Percentiles rank a stretch among this genome's conserved stretches.
Conservation (phyloP, 768 basidiomycete species). For the Amanita fuliginea region DNA sequence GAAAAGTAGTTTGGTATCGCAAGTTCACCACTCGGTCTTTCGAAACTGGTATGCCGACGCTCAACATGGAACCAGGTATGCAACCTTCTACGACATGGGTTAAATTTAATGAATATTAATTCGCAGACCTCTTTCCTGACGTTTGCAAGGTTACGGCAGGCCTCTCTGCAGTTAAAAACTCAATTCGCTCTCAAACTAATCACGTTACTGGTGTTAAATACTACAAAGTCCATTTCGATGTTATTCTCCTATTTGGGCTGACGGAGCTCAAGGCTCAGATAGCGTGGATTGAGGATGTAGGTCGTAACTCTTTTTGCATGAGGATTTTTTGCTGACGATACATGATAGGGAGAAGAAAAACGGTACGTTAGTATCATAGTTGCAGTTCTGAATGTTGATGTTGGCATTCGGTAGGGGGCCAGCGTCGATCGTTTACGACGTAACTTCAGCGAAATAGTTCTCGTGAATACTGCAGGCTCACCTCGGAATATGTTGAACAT, state of each 20-base stretch:
- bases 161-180: conserved; percentile 8
- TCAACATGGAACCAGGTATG: conserved; percentile 11
- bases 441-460: too few relatives aligned
- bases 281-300: conserved; percentile 29
- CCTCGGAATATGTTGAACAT: too few relatives aligned
- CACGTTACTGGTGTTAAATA: conserved; percentile 9
- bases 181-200: not conserved
- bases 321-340: not conserved
- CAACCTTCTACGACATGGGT: not conserved
- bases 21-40: conserved; percentile 12
- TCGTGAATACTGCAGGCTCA: too few relatives aligned
- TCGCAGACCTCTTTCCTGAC: conserved; percentile 10
- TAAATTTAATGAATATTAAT: not conserved
- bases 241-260: too few relatives aligned
- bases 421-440: not conserved
- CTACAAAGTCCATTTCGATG: conserved; percentile 19
- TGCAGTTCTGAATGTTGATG: not conserved
- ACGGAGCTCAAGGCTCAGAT: too few relatives aligned
- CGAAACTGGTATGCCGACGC: not conserved
- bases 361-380: conserved; percentile 5
- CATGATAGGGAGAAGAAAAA: conserved; percentile 11
- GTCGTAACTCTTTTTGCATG: not conserved
- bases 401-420: not conserved
- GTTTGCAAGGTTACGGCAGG: conserved; percentile 15
- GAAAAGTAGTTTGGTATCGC: conserved; percentile 7